phyloP scores from a whole-genome alignment of 148 eudicot species.

The Vaccinium vitisidaea region DNA sequence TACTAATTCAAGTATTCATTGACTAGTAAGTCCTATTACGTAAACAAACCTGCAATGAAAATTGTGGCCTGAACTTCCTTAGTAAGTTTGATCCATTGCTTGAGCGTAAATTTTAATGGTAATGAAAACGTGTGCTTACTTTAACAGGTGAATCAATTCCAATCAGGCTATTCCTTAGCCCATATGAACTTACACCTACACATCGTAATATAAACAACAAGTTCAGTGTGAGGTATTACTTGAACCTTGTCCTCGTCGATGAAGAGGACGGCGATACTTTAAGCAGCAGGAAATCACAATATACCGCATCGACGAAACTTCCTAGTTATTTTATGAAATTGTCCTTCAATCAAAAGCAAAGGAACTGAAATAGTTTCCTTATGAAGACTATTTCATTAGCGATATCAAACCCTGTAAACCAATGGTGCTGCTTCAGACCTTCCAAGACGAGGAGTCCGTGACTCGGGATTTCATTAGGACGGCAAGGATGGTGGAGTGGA shows the following conservation, averaged over 20 bases:
- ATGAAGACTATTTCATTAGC: too few species aligned
- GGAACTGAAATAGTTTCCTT: too few species aligned
- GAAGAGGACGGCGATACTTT: constrained; percentile 98
- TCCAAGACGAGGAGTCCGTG: too few species aligned
- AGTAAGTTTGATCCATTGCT: constrained; percentile 70
- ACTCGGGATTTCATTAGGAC: too few species aligned
- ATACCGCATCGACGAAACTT: constrained; percentile 66
- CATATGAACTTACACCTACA: constrained; percentile 94
- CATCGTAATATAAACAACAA: constrained; percentile 94
- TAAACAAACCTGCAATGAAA: constrained; percentile 77
- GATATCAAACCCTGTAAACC: too few species aligned
- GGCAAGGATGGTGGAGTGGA: too few species aligned
- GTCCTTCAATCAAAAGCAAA: not conserved
- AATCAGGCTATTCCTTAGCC: constrained; percentile 85
- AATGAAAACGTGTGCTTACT: not conserved
- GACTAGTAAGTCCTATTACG: not conserved
- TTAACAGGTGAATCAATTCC: constrained; percentile 92
- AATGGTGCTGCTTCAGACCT: too few species aligned
- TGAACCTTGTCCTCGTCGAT: constrained; percentile 92
- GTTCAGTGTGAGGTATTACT: constrained; percentile 88
- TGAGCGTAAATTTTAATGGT: constrained; percentile 30
- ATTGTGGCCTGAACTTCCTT: constrained; percentile 71
- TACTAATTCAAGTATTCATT: not conserved
- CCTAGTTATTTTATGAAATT: constrained; percentile 18
- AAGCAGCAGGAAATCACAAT: constrained; percentile 94